phyloP scores from a whole-genome alignment of 352 stramenopile genomes.

The Globisporangium cylindrosporum region DNA sequence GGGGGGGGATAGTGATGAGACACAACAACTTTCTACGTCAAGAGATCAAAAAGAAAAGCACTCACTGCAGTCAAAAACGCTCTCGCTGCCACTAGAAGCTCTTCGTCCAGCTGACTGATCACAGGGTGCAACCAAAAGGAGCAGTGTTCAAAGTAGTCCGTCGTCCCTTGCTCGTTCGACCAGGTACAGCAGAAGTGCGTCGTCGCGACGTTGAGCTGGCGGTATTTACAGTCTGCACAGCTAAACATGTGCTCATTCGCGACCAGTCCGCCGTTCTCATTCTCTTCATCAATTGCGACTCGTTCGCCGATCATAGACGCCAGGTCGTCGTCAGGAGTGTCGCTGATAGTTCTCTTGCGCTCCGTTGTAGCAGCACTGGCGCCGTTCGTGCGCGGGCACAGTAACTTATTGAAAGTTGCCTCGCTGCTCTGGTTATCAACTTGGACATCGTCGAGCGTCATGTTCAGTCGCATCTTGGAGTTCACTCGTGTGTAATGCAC shows the following conservation, averaged over 20 bases:
- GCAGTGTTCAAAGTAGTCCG: conserved; percentile 89
- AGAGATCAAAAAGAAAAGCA: neutral
- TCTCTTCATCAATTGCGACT: conserved; percentile 25
- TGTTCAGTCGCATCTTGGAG: conserved; percentile 81
- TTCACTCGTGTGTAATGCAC: conserved; percentile 74
- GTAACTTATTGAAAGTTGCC: conserved; percentile 79
- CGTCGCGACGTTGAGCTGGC: conserved; percentile 67
- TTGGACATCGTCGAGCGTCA: conserved; percentile 85
- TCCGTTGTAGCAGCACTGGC: conserved; percentile 14
- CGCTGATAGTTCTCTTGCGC: conserved; percentile 37
- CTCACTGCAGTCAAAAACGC: conserved; percentile 74
- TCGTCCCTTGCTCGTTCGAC: conserved; percentile 87
- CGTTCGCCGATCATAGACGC: conserved; percentile 37
- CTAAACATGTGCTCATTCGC: conserved; percentile 71
- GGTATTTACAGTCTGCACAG: conserved; percentile 83
- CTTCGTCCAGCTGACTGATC: conserved; percentile 84
- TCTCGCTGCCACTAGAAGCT: conserved; percentile 67
- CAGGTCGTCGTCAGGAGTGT: conserved; percentile 49
- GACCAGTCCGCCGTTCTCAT: conserved; percentile 42
- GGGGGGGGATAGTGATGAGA: neutral
- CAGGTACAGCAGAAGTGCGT: conserved; percentile 89
- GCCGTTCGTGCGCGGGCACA: conserved; percentile 69
- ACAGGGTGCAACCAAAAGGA: conserved; percentile 86
- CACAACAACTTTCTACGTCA: conserved; percentile 1
- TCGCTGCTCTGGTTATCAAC: conserved; percentile 86